These are phyloP conservation scores for Musa acuminata DNA, from an alignment of 176 grass and related monocot genomes.

Conservation along the genomic window DNA sequence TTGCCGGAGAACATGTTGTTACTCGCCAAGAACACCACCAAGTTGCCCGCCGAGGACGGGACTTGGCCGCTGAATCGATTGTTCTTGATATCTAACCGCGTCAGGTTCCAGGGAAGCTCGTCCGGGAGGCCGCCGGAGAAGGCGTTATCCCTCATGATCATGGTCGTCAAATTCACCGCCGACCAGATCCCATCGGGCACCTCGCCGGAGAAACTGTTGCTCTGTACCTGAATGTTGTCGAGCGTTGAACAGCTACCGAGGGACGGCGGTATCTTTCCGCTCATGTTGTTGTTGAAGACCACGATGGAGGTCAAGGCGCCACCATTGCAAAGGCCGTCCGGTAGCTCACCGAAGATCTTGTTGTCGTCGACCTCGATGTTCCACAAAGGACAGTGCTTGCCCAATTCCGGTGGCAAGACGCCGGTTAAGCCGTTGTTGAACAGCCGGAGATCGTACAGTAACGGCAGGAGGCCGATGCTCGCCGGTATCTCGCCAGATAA, in stretches of 20 bases:
- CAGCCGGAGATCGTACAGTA: conserved; percentile 11
- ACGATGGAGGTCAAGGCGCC: conserved; percentile 9
- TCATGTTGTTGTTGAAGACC: conserved; percentile 34
- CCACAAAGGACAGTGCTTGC: conserved; percentile 30
- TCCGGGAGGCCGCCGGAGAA: conserved; percentile 44
- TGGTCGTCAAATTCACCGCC: conserved; percentile 6
- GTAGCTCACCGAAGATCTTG: conserved; percentile 41
- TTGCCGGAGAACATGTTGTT: conserved; percentile 52
- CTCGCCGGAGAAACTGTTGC: conserved; percentile 50
- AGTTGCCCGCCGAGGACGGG: conserved; percentile 11
- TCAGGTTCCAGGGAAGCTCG: conserved; percentile 18
- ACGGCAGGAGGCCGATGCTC: conserved; percentile 43
- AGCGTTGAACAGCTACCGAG: conserved; percentile 47
- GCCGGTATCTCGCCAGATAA: conserved; percentile 66
- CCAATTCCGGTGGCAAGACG: conserved; percentile 48
- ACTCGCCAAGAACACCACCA: conserved; percentile 24
- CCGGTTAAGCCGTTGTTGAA: conserved; percentile 40
- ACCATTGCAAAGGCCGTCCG: conserved; percentile 36
- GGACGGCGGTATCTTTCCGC: conserved; percentile 42
- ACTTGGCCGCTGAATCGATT: conserved; percentile 45
- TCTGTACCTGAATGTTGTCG: not conserved
- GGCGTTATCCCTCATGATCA: conserved; percentile 28
- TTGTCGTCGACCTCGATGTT: conserved; percentile 27
- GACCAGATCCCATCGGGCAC: conserved; percentile 48
- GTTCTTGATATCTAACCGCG: conserved; percentile 25